These are phyloP conservation scores for Gastrolobium bilobum DNA, from an alignment of 306 rosid genomes.

Conservation along the genomic window DNA sequence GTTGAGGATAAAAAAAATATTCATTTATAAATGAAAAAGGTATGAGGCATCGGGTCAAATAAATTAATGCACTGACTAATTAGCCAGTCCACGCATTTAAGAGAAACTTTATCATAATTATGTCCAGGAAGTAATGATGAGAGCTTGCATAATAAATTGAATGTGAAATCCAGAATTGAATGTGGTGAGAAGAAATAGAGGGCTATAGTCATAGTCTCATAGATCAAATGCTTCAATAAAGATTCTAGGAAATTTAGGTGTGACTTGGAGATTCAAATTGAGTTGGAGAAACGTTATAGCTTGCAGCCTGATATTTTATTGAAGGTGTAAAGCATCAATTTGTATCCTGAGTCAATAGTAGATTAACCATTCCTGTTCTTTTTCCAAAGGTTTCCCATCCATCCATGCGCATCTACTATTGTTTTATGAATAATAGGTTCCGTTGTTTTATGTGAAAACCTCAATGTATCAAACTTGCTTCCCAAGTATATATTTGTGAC, in stretches of 20 bases:
- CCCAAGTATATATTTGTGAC: no score
- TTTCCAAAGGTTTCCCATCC: no score
- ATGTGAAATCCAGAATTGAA: not conserved
- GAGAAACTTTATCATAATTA: not conserved
- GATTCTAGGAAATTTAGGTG: not conserved
- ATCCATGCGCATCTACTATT: no score
- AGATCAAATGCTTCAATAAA: not conserved
- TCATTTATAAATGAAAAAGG: not conserved
- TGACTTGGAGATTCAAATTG: not conserved
- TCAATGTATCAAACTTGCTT: no score
- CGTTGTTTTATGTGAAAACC: no score
- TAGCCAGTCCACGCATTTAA: not conserved
- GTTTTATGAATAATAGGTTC: no score
- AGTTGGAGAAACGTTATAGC: not conserved
- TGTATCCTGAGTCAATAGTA: no score
- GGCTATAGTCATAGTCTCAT: not conserved
- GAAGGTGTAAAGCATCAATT: no score
- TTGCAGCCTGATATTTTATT: not conserved
- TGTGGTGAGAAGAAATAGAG: not conserved
- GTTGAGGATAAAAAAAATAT: no score
- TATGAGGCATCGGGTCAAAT: not conserved
- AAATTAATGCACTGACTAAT: not conserved
- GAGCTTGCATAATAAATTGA: not conserved
- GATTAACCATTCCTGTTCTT: no score
- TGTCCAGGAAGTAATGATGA: not conserved